These are phyloP conservation scores for Dichotomopilus funicola DNA, from an alignment of 2,329 filamentous ascomycete species.

Conservation along the genomic window DNA sequence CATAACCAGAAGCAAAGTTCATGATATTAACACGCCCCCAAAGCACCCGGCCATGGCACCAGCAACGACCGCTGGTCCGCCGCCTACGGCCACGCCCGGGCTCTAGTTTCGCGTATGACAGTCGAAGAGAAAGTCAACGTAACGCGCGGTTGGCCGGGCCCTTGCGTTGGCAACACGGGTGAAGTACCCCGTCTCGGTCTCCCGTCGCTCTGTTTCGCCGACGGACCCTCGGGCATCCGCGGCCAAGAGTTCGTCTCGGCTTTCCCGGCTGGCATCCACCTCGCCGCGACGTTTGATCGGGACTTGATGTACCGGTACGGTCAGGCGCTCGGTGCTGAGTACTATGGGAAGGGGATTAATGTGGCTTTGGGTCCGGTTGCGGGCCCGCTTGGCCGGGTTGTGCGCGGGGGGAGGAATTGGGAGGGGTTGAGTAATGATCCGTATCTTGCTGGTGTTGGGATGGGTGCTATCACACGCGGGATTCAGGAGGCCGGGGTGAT, in stretches of 20 bases:
- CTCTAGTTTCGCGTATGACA: conserved; percentile 33
- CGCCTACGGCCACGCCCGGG: conserved; percentile 31
- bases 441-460: conserved; percentile 27
- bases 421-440: conserved; percentile 38
- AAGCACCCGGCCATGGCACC: conserved; percentile 27
- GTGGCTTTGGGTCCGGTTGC: conserved; percentile 54
- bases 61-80: conserved; percentile 28
- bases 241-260: conserved; percentile 31
- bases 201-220: conserved; percentile 39
- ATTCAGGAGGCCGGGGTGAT: conserved; percentile 54
- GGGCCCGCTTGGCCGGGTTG: conserved; percentile 57
- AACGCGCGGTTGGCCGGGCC: conserved; percentile 31
- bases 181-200: conserved; percentile 35
- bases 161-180: conserved; percentile 29
- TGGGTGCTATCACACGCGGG: conserved; percentile 26
- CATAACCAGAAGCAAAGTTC: conserved; percentile 1
- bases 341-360: conserved; percentile 62
- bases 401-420: conserved; percentile 58
- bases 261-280: conserved; percentile 63
- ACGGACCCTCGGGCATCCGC: conserved; percentile 33
- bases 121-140: conserved; percentile 36
- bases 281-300: conserved; percentile 65
- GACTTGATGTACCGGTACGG: conserved; percentile 60
- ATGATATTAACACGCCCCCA: conserved; percentile 5
- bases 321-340: conserved; percentile 61